Base-by-base conservation (phyloP, 352 stramenopile species). In the Globisporangium lucens region DNA sequence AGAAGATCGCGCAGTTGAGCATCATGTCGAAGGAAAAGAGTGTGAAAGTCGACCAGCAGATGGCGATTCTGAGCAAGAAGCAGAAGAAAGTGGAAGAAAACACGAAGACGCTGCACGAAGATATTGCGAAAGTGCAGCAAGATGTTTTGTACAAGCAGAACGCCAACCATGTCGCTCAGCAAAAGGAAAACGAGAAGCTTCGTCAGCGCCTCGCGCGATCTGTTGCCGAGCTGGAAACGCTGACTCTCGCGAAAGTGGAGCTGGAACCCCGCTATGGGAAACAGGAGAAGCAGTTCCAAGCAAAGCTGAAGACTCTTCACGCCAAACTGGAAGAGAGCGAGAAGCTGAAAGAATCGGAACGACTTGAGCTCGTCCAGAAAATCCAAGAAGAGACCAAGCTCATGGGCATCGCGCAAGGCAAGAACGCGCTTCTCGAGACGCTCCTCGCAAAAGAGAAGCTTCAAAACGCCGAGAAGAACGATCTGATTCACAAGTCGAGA, bases 361-460 rank as follows among this genome's bases (percentile, higher is more conserved):
- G 82, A 1, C 61, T 78, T 15, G 83, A 89, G 43, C 71, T 93
- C 8, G 60, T 89, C 27, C 75, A 86, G 47, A 77, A 72, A 12
- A 69, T 91, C 9, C 83, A 91, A 53, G 70, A 86, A 35, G 83
- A 90, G 52, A 76, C 79, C 41, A 83, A 85, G 61, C 71, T 84
- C n/a, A 79, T 91, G 72, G 85, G 85, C 30, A 56, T 86, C 27
- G 80, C 79, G 5, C 79, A 91, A 58, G 85, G 85, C 30, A 82
- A 89, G 64, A 87, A 82, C 41, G 58, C 75, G 7, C 20, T 91
- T 33, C 60, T 93, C 27, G 80, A 90, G 61, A 74, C 75, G n/a
- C 63, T 91, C n/a, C 72, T 93, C 3, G 71, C 77, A 0, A 77
- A 77, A 41, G 84, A 89, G 62, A 90, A 89, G 68, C 52, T 70